Base-by-base conservation (phyloP, 1,284 basidiomycete genomes). In the Cryptococcus neoformans region DNA sequence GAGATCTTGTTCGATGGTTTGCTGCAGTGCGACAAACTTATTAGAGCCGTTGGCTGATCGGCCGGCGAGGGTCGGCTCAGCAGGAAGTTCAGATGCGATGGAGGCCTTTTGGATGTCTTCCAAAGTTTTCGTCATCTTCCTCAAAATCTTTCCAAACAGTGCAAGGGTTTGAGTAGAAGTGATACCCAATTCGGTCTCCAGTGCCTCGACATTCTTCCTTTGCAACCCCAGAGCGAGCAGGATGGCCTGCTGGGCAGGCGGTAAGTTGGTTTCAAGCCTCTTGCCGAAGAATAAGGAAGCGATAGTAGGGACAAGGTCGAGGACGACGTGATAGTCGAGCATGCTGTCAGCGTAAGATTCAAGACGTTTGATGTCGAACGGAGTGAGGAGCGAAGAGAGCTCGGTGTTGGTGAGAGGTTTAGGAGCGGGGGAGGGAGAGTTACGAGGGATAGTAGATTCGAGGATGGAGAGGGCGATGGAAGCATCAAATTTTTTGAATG, bases 341-440 rank as follows among this genome's bases (percentile, higher is more conserved):
- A 90, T 87, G 77, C 94, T 96, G 76, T 95, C 93, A 4, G 92
- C 88, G 68, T 99, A 99, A 6, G 94, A 90, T 65, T 95, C 90
- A 39, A 99, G 83, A 2, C 96, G 87, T 79, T 98, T 98, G 68
- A 99, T 82, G 78, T 99, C 96, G 73, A 97, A 98, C 0, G 95
- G 92, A 1, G 92, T 87, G 59, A 96, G 76, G 14, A 90, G 76
- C 44, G 87, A 80, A 1, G 83, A 81, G 8, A 99, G 81, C 68
- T 98, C 93, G 1, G 82, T 70, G 1, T 87, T 76, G 86, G 79
- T 55, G 76, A 89, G 86, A 46, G 51, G 48, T 45, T 44, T 63
- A 56, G 53, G 52, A 11, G 28, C 16, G 35, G 51, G 12, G 40
- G 59, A 49, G 10, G 62, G 49, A 34, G 59, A 28, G 11, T 46